Percentiles rank a stretch among this genome's conserved stretches.
Evolutionary conservation across 169 alveolate species (phyloP).

Genomic region (Theileria parva): DNA sequence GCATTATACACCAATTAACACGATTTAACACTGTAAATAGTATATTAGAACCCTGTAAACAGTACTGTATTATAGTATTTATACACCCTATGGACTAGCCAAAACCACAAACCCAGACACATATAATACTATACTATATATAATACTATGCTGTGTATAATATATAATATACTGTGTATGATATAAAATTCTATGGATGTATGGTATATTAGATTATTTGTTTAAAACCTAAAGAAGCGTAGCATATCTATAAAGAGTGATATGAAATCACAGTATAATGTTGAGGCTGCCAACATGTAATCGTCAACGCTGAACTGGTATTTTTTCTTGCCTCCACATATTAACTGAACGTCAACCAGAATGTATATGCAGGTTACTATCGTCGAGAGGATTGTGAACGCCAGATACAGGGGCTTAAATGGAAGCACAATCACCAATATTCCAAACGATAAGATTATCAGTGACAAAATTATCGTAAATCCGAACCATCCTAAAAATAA

Average conservation of each 20-base stretch:
- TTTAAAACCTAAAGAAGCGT: slow-evolving; percentile 27
- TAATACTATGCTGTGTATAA: too few relatives aligned
- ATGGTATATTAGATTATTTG: slow-evolving; percentile 4
- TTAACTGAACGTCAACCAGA: slow-evolving; percentile 87
- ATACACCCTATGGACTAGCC: too few relatives aligned
- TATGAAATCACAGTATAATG: slow-evolving; percentile 87
- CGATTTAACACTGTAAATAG: too few relatives aligned
- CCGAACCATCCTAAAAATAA: slow-evolving; percentile 32
- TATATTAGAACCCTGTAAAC: too few relatives aligned
- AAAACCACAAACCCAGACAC: too few relatives aligned
- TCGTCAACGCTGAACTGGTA: slow-evolving; percentile 87
- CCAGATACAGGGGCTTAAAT: not conserved
- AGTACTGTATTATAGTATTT: too few relatives aligned
- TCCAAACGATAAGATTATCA: not conserved
- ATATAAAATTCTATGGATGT: too few relatives aligned
- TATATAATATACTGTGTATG: too few relatives aligned
- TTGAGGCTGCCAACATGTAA: slow-evolving; percentile 87
- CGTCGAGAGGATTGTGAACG: slow-evolving; percentile 69
- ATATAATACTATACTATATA: too few relatives aligned
- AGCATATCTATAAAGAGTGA: slow-evolving; percentile 78
- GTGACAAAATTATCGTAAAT: slow-evolving; percentile 60
- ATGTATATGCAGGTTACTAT: slow-evolving; percentile 80
- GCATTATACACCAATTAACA: too few relatives aligned
- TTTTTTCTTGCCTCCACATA: slow-evolving; percentile 85
- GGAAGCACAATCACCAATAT: not conserved